A percentile compares a stretch with the other conserved stretches of the same genome.
Conservation (phyloP, 164 flowering plant species). For the Liriodendron chinense region DNA sequence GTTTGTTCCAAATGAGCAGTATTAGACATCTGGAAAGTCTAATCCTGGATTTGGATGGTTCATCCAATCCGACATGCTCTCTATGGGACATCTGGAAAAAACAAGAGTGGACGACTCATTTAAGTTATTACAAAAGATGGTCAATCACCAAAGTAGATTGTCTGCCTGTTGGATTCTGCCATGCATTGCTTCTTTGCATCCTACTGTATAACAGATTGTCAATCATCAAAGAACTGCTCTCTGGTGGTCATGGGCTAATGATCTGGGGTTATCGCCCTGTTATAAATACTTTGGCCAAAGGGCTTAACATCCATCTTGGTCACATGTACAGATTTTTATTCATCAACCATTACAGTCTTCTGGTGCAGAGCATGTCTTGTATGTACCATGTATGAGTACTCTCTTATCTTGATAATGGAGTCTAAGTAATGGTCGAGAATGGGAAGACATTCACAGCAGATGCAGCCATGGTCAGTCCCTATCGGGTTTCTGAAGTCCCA, state of each 20-base stretch:
- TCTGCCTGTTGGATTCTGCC: no score
- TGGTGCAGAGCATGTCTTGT: no score
- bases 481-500: conserved; percentile 75
- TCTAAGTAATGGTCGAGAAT: conserved; percentile 72
- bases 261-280: conserved; percentile 90
- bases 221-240: conserved; percentile 60
- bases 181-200: no score
- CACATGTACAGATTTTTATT: conserved; percentile 50
- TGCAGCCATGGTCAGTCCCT: conserved; percentile 83
- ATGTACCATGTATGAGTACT: background rate
- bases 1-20: no score
- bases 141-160: no score
- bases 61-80: no score
- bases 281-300: conserved; percentile 85
- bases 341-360: background rate
- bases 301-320: conserved; percentile 73
- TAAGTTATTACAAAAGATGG: no score
- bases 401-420: conserved; percentile 37
- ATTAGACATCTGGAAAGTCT: no score
- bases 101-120: no score
- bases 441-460: conserved; percentile 79
- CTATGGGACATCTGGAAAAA: no score
- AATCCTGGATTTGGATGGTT: no score
- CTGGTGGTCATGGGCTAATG: conserved; percentile 99
- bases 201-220: no score